These are phyloP conservation scores for Macrolepiota dolichaula DNA, from an alignment of 768 basidiomycete genomes.

Conservation along the genomic window DNA sequence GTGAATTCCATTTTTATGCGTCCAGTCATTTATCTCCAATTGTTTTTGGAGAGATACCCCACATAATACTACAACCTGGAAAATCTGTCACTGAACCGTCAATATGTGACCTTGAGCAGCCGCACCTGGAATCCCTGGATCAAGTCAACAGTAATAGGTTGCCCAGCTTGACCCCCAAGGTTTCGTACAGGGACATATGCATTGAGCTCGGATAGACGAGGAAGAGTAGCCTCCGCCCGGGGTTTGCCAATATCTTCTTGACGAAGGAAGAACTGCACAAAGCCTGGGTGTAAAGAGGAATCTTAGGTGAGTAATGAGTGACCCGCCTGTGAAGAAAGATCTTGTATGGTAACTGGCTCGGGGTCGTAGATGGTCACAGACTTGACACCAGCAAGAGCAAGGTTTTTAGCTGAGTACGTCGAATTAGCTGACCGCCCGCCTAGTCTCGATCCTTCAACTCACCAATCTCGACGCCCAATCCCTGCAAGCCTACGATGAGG, in stretches of 20 bases:
- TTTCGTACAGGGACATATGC: constrained; percentile 92
- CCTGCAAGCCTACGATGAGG: constrained; percentile 87
- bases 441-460: constrained; percentile 16
- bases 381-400: constrained; percentile 94
- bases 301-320: background rate
- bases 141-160: constrained; percentile 75
- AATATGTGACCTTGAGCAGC: background rate
- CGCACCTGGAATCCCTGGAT: constrained; percentile 87
- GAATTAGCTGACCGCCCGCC: constrained; percentile 5
- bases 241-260: constrained; percentile 84
- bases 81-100: background rate
- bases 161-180: constrained; percentile 73
- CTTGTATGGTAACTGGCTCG: constrained; percentile 80
- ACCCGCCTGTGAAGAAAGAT: constrained; percentile 87
- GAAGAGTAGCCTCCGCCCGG: constrained; percentile 79
- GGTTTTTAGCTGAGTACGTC: constrained; percentile 75
- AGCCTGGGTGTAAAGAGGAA: background rate
- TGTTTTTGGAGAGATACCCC: constrained; percentile 76
- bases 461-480: constrained; percentile 95
- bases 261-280: constrained; percentile 85
- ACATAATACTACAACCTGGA: constrained; percentile 86
- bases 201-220: constrained; percentile 92
- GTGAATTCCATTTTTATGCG: constrained; percentile 81
- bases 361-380: constrained; percentile 96
- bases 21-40: constrained; percentile 94